These are phyloP conservation scores for Lactifluus piperatus DNA, from an alignment of 768 basidiomycete species.

Conservation along the genomic window DNA sequence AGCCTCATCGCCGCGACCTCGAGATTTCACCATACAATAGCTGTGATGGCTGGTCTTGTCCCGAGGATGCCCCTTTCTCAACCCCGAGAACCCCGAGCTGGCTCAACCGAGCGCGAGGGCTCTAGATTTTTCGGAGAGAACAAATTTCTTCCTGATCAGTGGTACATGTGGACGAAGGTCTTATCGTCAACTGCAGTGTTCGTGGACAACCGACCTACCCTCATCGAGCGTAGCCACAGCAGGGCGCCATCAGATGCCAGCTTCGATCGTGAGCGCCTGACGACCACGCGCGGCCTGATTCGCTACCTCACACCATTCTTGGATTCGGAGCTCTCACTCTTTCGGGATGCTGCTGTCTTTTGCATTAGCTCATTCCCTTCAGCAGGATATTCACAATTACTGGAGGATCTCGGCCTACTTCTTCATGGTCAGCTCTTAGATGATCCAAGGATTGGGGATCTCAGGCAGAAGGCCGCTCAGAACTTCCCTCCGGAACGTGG, in stretches of 20 bases:
- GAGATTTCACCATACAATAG: slow-evolving; percentile 63
- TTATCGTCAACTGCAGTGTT: slow-evolving; percentile 76
- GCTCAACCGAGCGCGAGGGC: slow-evolving; percentile 42
- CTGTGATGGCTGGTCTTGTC: slow-evolving; percentile 65
- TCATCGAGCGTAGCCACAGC: slow-evolving; percentile 53
- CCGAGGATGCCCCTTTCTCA: slow-evolving; percentile 41
- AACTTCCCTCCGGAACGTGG: slow-evolving; percentile 43
- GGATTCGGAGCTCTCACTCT: slow-evolving; percentile 73
- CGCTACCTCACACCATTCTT: slow-evolving; percentile 81
- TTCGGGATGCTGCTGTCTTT: slow-evolving; percentile 79
- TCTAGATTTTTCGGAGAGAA: slow-evolving; percentile 47
- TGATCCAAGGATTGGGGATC: slow-evolving; percentile 38
- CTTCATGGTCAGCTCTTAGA: slow-evolving; percentile 81
- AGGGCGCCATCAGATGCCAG: slow-evolving; percentile 64
- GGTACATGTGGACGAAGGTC: slow-evolving; percentile 77
- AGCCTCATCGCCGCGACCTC: slow-evolving; percentile 57
- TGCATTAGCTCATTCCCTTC: slow-evolving; percentile 85
- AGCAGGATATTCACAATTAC: slow-evolving; percentile 64
- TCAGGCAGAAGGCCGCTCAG: slow-evolving; percentile 33
- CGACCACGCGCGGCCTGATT: slow-evolving; percentile 77
- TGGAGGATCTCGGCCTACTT: slow-evolving; percentile 77
- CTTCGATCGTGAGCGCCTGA: slow-evolving; percentile 73
- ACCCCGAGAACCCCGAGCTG: slow-evolving; percentile 36
- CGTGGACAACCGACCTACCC: slow-evolving; percentile 48
- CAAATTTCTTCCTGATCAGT: slow-evolving; percentile 57